Conservation (phyloP, 176 grass and related monocot species). For the Paspalum vaginatum region DNA sequence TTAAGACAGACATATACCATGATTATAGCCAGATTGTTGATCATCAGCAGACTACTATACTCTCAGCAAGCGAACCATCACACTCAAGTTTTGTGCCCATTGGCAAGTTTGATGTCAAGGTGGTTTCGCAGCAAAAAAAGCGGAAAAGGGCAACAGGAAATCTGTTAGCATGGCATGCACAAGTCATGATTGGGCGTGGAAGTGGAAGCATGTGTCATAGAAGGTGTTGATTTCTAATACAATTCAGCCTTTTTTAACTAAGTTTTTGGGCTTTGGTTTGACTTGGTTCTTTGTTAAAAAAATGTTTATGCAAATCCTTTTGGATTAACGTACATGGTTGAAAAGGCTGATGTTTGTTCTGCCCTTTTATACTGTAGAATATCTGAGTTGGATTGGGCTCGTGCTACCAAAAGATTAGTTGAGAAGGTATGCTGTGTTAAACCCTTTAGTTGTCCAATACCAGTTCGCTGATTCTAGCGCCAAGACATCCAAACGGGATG, state of each 20-base stretch:
- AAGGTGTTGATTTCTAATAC: conserved; percentile 44
- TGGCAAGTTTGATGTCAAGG: conserved; percentile 27
- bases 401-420: conserved; percentile 41
- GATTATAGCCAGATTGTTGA: conserved; percentile 16
- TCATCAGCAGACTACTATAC: conserved; percentile 36
- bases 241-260: not conserved
- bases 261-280: not conserved
- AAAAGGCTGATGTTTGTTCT: conserved; percentile 30
- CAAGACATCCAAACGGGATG: too few species aligned
- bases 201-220: conserved; percentile 20
- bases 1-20: conserved; percentile 2
- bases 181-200: conserved; percentile 14
- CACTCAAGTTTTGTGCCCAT: not conserved
- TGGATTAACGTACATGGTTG: not conserved
- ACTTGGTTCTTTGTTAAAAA: conserved; percentile 21
- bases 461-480: too few species aligned
- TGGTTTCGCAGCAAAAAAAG: conserved; percentile 38
- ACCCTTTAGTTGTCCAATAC: not conserved
- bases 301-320: conserved; percentile 28
- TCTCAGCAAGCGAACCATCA: conserved; percentile 33
- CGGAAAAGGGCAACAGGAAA: conserved; percentile 38
- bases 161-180: conserved; percentile 44
- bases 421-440: conserved; percentile 43
- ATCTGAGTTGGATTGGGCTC: conserved; percentile 43
- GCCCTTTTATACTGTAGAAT: conserved; percentile 39